These are phyloP conservation scores for Pyrenophora graminea DNA, from an alignment of 2,329 filamentous ascomycete genomes.

Conservation along the genomic window DNA sequence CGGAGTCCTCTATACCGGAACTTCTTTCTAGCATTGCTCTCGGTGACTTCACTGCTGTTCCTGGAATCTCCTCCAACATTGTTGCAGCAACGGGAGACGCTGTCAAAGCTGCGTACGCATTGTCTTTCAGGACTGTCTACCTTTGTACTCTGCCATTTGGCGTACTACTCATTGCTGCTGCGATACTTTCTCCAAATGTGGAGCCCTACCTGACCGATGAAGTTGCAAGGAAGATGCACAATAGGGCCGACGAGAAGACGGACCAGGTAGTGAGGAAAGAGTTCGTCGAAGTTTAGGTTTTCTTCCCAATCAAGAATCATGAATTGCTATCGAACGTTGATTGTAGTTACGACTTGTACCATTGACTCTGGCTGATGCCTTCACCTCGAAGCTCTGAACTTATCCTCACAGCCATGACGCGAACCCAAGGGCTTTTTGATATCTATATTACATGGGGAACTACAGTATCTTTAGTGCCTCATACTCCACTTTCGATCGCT, in stretches of 20 bases:
- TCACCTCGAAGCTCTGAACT: too few species aligned
- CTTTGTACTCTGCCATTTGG: slow-evolving; percentile 46
- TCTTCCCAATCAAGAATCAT: too few species aligned
- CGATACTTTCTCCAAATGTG: slow-evolving; percentile 49
- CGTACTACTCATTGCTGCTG: slow-evolving; percentile 43
- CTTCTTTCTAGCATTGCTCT: slow-evolving; percentile 30
- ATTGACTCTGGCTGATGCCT: too few species aligned
- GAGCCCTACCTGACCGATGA: slow-evolving; percentile 51
- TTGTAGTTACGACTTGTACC: too few species aligned
- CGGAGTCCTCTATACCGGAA: slow-evolving; percentile 22
- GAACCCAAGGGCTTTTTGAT: too few species aligned
- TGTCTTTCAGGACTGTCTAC: slow-evolving; percentile 55
- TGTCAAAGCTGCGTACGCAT: slow-evolving; percentile 49
- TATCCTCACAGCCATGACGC: too few species aligned
- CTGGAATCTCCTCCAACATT: slow-evolving; percentile 32
- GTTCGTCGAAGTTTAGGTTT: slow-evolving; percentile 11
- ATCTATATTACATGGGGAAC: too few species aligned
- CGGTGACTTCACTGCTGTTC: slow-evolving; percentile 30
- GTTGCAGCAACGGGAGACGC: slow-evolving; percentile 40
- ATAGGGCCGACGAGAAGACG: slow-evolving; percentile 15
- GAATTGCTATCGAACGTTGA: too few species aligned
- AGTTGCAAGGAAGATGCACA: slow-evolving; percentile 52
- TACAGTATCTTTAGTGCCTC: too few species aligned
- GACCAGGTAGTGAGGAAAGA: slow-evolving; percentile 19
- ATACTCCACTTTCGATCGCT: too few species aligned